phyloP scores from a whole-genome alignment of 768 basidiomycete species.

The Calvatia gigantea region DNA sequence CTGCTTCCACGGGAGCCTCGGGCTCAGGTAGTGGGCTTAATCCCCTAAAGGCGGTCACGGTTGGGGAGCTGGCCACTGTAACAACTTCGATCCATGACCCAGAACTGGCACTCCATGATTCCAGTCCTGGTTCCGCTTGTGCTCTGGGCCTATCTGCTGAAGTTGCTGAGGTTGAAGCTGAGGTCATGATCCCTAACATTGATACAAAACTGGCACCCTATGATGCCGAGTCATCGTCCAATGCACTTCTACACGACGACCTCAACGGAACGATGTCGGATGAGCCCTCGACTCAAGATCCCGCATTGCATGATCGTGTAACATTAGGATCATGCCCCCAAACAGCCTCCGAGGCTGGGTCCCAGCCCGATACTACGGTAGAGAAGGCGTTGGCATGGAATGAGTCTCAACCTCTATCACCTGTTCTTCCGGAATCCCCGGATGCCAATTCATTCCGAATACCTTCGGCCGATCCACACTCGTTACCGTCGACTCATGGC shows the following conservation, averaged over 20 bases:
- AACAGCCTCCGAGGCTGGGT: neutral
- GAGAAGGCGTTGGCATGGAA: neutral
- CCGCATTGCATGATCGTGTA: neutral
- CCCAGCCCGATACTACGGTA: neutral
- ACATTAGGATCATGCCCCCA: neutral
- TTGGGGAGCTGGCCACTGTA: neutral
- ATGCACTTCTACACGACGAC: neutral
- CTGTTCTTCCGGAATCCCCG: constrained; percentile 24
- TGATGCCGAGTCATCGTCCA: neutral
- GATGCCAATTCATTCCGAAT: constrained; percentile 28
- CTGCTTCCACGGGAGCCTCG: neutral
- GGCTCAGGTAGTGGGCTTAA: neutral
- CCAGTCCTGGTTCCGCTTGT: neutral
- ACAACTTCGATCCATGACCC: neutral
- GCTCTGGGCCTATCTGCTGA: neutral
- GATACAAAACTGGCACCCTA: neutral
- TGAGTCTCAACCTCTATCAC: constrained; percentile 18
- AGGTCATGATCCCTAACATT: neutral
- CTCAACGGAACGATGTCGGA: neutral
- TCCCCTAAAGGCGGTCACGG: no score
- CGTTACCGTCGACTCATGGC: neutral
- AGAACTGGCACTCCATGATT: neutral
- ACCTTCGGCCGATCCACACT: neutral
- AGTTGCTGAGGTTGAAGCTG: neutral
- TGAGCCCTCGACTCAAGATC: neutral